These are phyloP conservation scores for sunflower (Helianthus annuus) DNA, from an alignment of 129 eudicot species.

Conservation along the genomic window HanXRQr2.0-SUNRISE NC_035444.2:137892777-137893276, in stretches of 20 bases:
- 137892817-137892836: background rate
- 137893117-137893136: too few relatives aligned
- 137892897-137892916: conserved; percentile 16
- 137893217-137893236: too few relatives aligned
- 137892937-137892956: conserved; percentile 45
- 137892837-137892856: background rate
- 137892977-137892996: conserved; percentile 84
- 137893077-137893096: conserved; percentile 50
- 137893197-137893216: too few relatives aligned
- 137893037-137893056: conserved; percentile 74
- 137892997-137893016: conserved; percentile 89
- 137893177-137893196: too few relatives aligned
- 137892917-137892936: conserved; percentile 22
- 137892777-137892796: conserved; percentile 11
- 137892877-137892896: conserved; percentile 24
- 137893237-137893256: too few relatives aligned
- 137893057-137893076: conserved; percentile 98
- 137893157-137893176: too few relatives aligned
- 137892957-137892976: conserved; percentile 72
- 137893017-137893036: conserved; percentile 93
- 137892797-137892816: background rate
- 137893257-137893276: too few relatives aligned
- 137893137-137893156: too few relatives aligned
- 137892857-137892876: background rate
- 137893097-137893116: background rate